phyloP scores from a whole-genome alignment of 2,329 filamentous ascomycete genomes.

The Anisogramma anomala region DNA sequence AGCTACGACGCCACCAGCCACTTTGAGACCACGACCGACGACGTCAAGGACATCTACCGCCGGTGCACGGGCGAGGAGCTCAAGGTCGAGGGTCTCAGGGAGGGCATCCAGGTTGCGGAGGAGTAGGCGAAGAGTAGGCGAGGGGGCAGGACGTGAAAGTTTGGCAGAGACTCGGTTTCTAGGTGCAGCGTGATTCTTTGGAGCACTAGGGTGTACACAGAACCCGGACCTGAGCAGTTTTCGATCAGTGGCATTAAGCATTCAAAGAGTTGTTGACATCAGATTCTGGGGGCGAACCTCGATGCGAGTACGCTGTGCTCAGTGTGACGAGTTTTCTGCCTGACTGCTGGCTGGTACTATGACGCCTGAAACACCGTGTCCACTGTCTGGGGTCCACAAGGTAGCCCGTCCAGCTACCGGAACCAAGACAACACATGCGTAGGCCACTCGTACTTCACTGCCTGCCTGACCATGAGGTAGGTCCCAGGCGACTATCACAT shows the following conservation, averaged over 20 bases:
- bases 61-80: conserved; percentile 75
- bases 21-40: conserved; percentile 85
- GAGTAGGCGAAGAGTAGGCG: conserved; percentile 33
- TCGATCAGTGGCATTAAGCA: conserved; percentile 1
- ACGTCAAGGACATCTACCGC: conserved; percentile 87
- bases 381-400: no score
- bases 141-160: background rate
- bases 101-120: conserved; percentile 63
- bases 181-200: background rate
- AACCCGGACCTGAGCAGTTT: background rate
- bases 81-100: conserved; percentile 75
- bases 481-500: no score
- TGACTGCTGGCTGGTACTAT: no score
- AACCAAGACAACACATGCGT: no score
- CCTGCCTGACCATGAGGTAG: no score
- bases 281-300: no score
- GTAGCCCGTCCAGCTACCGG: no score
- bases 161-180: background rate
- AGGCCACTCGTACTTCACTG: no score
- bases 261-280: conserved; percentile 1
- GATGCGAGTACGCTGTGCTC: no score
- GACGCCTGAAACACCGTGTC: no score
- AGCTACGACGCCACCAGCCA: conserved; percentile 97
- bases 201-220: conserved; percentile 1
- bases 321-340: no score